A percentile compares a stretch with the other conserved stretches of the same genome.
Conservation (phyloP, 371 early-diverging fungal species). For the Lichtheimia ramosa region DNA sequence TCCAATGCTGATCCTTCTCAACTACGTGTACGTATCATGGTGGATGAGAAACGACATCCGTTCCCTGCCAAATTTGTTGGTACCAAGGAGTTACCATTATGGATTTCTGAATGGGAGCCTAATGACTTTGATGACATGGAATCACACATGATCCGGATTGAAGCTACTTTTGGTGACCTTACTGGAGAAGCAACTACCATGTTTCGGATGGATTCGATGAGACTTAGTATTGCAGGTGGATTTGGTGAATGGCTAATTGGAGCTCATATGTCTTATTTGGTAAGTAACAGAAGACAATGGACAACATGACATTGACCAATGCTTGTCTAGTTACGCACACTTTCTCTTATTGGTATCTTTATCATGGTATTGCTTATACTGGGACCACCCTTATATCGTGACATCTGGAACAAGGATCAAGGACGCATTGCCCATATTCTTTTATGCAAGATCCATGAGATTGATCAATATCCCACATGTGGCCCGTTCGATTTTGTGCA, state of each 20-base stretch:
- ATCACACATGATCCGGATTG: slow-evolving; percentile 61
- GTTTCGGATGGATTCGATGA: slow-evolving; percentile 66
- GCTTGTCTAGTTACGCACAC: slow-evolving; percentile 16
- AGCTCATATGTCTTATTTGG: slow-evolving; percentile 50
- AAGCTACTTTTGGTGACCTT: slow-evolving; percentile 54
- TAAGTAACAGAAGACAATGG: slow-evolving; percentile 20
- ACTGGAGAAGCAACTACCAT: slow-evolving; percentile 30
- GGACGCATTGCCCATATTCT: slow-evolving; percentile 1
- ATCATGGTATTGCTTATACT: slow-evolving; percentile 18
- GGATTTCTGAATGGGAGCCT: slow-evolving; percentile 74
- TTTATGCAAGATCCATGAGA: slow-evolving; percentile 28
- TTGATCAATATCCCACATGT: slow-evolving; percentile 16
- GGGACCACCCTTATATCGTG: slow-evolving; percentile 30
- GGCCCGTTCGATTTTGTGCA: slow-evolving; percentile 21
- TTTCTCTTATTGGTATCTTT: slow-evolving; percentile 20
- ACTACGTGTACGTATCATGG: slow-evolving; percentile 7
- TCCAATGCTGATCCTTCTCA: slow-evolving; percentile 5
- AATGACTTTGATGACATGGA: slow-evolving; percentile 58
- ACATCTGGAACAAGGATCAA: background rate
- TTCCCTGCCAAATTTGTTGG: slow-evolving; percentile 17
- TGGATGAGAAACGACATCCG: slow-evolving; percentile 14
- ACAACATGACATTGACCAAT: background rate
- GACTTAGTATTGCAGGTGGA: slow-evolving; percentile 61
- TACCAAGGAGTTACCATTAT: slow-evolving; percentile 64
- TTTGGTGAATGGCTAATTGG: slow-evolving; percentile 76